Evolutionary conservation across 352 stramenopile genomes (phyloP), one percentile per base, ranked within the genome.

Genomic region (Globisporangium sylvaticum): DNA sequence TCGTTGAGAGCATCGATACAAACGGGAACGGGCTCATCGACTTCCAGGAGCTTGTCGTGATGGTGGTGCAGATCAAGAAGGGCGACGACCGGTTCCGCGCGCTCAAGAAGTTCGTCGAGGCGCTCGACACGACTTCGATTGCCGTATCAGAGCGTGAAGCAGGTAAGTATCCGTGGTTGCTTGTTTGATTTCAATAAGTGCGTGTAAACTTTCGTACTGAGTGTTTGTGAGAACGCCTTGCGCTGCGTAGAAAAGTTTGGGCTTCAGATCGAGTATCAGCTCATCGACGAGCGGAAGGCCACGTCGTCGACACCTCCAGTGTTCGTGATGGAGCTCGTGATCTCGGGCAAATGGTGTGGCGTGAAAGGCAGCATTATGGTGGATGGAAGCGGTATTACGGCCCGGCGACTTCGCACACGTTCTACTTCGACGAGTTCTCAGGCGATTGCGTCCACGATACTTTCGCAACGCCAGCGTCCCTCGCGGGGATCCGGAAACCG

Each of bases 361-460:
- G 58, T 77, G 0, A 74, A 66, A 9, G 72, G 54, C 56, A 68
- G 37, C 72, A 84, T 67, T 55, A 71, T 34, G 75, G 69, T 5
- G 79, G 73, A 1, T 94, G 86, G 83, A 65, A 71, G 65, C 80
- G 79, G 2, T 92, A 80, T 42, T 90, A 90, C 62, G 83, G 92
- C 53, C 67, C 70, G 1, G 64, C 69, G 1, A 89, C 73, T 1
- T 74, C 80, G 27, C 78, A 86, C 48, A 85, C 72, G 3, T 94
- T 89, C 57, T 91, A 88, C 66, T 89, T 77, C 58, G 81, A 94
- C 64, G 77, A 85, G 22, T 73, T 73, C 18, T 84, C 77, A 0
- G 86, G 86, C 34, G 83, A 89, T 15, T 90, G 81, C 22, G 79
- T 91, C 3, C 75, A 91, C 29, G 80, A 91, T 25, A 79, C 80